Conservation (phyloP, 768 basidiomycete genomes). For the Exidia glandulosa region DNA sequence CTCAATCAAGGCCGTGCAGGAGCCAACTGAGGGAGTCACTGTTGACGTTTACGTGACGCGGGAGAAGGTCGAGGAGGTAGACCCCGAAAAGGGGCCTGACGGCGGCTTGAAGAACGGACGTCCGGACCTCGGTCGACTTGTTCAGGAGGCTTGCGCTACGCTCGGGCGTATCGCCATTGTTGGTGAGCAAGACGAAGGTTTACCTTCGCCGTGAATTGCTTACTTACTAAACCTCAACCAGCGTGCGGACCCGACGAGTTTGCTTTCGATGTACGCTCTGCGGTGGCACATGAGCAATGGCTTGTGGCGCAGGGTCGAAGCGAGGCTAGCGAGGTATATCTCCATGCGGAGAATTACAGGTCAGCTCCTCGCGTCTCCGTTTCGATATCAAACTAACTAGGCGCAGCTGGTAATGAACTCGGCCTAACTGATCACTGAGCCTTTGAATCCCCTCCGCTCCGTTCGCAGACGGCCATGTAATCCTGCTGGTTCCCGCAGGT, state of each 20-base stretch:
- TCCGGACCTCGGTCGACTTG: slow-evolving; percentile 9
- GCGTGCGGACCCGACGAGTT: slow-evolving; percentile 22
- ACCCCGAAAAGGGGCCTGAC: not conserved
- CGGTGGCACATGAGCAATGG: slow-evolving; percentile 20
- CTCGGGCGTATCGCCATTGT: slow-evolving; percentile 17
- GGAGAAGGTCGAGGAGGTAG: not conserved
- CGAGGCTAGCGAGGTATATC: slow-evolving; percentile 16
- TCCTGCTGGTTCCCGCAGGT: too few species aligned
- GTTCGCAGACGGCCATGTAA: too few species aligned
- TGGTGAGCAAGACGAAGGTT: slow-evolving; percentile 11
- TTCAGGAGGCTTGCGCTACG: slow-evolving; percentile 10
- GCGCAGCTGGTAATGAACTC: too few species aligned
- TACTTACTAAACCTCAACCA: slow-evolving; percentile 8
- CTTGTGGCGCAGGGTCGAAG: slow-evolving; percentile 19
- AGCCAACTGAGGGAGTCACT: slow-evolving; percentile 4
- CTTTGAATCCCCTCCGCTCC: too few species aligned
- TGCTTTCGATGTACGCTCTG: slow-evolving; percentile 21
- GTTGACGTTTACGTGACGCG: slow-evolving; percentile 3
- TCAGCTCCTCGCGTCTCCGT: too few species aligned
- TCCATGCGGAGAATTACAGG: slow-evolving; percentile 25
- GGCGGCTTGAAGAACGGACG: slow-evolving; percentile 10
- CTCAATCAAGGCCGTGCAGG: slow-evolving; percentile 4
- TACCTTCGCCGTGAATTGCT: not conserved
- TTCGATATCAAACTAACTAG: too few species aligned
- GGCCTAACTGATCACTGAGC: too few species aligned